These are phyloP conservation scores for Diutina mesorugosa DNA, from an alignment of 1,139 yeast species.

Conservation along the genomic window DNA sequence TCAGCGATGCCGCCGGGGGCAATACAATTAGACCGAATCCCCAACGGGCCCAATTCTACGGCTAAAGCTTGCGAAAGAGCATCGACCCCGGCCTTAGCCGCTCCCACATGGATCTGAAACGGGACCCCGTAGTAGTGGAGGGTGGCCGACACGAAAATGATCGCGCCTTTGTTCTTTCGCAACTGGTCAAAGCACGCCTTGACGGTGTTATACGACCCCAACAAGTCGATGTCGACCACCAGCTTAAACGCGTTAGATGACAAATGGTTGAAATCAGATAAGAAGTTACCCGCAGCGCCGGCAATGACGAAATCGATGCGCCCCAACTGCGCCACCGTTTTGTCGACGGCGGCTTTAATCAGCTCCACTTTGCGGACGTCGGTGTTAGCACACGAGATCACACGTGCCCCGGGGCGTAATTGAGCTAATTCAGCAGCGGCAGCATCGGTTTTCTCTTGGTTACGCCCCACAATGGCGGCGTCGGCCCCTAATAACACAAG, in stretches of 20 bases:
- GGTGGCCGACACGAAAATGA: conserved; percentile 78
- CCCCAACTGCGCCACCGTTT: conserved; percentile 55
- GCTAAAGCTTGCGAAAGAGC: conserved; percentile 74
- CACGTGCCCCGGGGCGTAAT: conserved; percentile 48
- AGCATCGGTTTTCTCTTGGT: conserved; percentile 42
- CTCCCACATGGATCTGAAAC: conserved; percentile 76
- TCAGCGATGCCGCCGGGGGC: conserved; percentile 82
- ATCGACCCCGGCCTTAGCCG: conserved; percentile 91
- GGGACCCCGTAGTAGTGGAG: conserved; percentile 82
- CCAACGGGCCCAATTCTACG: conserved; percentile 80
- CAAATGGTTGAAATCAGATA: conserved; percentile 65
- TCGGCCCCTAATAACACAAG: conserved; percentile 71
- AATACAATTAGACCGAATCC: conserved; percentile 66
- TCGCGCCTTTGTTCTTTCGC: conserved; percentile 49
- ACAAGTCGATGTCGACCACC: conserved; percentile 69
- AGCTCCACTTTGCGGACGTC: conserved; percentile 66
- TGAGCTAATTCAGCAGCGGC: conserved; percentile 55
- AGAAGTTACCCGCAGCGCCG: conserved; percentile 92
- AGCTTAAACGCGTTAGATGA: conserved; percentile 80
- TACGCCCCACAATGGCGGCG: conserved; percentile 78
- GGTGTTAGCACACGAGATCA: conserved; percentile 51
- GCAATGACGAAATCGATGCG: conserved; percentile 75
- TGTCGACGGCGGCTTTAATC: conserved; percentile 46
- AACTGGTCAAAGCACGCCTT: conserved; percentile 68
- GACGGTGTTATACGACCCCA: conserved; percentile 79